phyloP scores from a whole-genome alignment of 2,329 filamentous ascomycete genomes.

The Colletotrichum acutatum region DNA sequence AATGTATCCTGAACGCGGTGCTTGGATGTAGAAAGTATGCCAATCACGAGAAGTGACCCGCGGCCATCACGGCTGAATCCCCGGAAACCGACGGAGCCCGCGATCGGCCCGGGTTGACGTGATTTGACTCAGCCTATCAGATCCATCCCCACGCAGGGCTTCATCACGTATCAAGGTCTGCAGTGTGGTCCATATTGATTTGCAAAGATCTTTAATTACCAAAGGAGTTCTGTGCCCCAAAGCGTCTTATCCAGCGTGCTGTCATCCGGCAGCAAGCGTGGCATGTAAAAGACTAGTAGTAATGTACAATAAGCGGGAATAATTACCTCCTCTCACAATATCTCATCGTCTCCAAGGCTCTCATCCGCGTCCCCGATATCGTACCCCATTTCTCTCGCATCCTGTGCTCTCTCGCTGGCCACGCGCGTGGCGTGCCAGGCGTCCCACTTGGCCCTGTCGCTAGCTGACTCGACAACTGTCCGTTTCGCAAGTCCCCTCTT shows the following conservation, averaged over 20 bases:
- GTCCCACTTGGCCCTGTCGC: conserved; percentile 55
- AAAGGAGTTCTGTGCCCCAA: not conserved
- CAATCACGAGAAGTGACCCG: too few relatives aligned
- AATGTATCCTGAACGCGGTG: too few relatives aligned
- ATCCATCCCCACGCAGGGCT: not conserved
- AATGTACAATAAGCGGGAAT: not conserved
- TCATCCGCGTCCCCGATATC: conserved; percentile 48
- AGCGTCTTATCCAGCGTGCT: conserved; percentile 25
- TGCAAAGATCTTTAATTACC: conserved; percentile 6
- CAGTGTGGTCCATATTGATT: not conserved
- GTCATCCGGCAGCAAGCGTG: not conserved
- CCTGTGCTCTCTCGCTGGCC: conserved; percentile 52
- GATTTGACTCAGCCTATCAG: not conserved
- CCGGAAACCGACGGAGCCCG: not conserved
- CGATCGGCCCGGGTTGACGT: not conserved
- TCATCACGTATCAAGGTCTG: not conserved
- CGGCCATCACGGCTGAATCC: not conserved
- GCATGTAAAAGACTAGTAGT: conserved; percentile 16
- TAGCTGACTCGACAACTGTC: conserved; percentile 48
- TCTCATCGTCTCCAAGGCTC: conserved; percentile 48
- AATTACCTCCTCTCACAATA: conserved; percentile 33
- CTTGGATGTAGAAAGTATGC: too few relatives aligned
- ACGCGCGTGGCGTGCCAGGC: conserved; percentile 55
- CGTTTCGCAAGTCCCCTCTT: conserved; percentile 57
- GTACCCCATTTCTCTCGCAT: conserved; percentile 54